Percentiles rank a stretch among this genome's conserved stretches.
Evolutionary conservation across 768 basidiomycete genomes (phyloP).

Genomic region (Termitomyces sp.): DNA sequence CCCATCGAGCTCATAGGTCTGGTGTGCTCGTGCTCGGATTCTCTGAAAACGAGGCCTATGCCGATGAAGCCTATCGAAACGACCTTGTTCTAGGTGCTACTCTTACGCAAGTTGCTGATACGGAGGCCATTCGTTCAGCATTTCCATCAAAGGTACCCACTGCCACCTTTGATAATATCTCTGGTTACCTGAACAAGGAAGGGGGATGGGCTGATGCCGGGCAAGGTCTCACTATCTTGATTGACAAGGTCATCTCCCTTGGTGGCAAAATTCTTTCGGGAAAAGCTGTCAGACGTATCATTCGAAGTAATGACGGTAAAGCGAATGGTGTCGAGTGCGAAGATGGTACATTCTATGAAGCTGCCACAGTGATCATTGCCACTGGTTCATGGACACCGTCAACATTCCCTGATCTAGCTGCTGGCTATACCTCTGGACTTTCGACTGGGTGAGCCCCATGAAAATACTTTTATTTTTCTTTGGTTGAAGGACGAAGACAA

Average conservation of each 20-base stretch:
- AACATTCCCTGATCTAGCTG: conserved; percentile 53
- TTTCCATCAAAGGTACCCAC: conserved; percentile 40
- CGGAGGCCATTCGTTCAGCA: conserved; percentile 34
- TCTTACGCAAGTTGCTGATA: conserved; percentile 32
- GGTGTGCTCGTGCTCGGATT: conserved; percentile 60
- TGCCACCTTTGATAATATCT: conserved; percentile 26
- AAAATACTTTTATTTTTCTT: neutral
- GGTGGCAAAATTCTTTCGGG: conserved; percentile 57
- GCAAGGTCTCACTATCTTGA: conserved; percentile 52
- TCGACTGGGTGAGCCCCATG: conserved; percentile 72
- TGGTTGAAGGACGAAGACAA: conserved; percentile 45
- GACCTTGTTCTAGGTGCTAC: conserved; percentile 53
- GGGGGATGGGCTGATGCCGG: conserved; percentile 84
- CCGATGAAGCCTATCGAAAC: conserved; percentile 52
- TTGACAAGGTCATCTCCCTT: conserved; percentile 46
- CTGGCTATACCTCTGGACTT: conserved; percentile 42
- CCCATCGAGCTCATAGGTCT: conserved; percentile 37
- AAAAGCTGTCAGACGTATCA: conserved; percentile 48
- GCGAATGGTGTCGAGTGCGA: conserved; percentile 57
- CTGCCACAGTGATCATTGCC: conserved; percentile 63
- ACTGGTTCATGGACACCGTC: conserved; percentile 86
- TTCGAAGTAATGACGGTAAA: conserved; percentile 27
- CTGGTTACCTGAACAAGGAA: conserved; percentile 68
- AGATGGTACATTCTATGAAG: conserved; percentile 49
- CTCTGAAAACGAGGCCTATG: conserved; percentile 31